Percentiles rank a stretch among this genome's conserved stretches.
Conservation (phyloP, 306 rosid genomes). For the Ochetophila trinervis region DNA sequence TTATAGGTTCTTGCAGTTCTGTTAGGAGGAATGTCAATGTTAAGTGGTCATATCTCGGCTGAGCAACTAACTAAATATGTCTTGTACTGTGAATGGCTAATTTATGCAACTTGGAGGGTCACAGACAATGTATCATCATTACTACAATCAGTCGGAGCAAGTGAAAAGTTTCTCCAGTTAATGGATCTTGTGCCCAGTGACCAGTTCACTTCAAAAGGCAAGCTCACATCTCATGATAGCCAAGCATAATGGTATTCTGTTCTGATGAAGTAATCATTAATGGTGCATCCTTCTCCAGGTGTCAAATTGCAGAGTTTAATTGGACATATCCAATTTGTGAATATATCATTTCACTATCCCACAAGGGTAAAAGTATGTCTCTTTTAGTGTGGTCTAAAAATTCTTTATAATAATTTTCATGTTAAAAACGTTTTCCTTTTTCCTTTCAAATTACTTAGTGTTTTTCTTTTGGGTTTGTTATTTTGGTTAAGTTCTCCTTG, state of each 20-base stretch:
- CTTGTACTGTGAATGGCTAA: constrained; percentile 85
- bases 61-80: constrained; percentile 88
- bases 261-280: not conserved
- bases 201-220: constrained; percentile 62
- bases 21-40: constrained; percentile 56
- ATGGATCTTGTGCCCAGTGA: constrained; percentile 60
- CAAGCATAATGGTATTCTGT: not conserved
- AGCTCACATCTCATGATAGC: constrained; percentile 8
- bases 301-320: constrained; percentile 48
- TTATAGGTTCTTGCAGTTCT: constrained; percentile 63
- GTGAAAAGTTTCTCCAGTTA: constrained; percentile 55
- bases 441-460: constrained; percentile 4
- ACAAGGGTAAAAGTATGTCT: constrained; percentile 43
- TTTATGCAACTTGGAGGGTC: constrained; percentile 84
- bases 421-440: too few species aligned
- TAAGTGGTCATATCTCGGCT: constrained; percentile 42
- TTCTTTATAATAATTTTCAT: too few species aligned
- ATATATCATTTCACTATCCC: constrained; percentile 69
- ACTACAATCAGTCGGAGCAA: constrained; percentile 79
- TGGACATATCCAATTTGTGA: constrained; percentile 62
- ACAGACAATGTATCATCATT: constrained; percentile 65
- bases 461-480: constrained; percentile 2
- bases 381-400: not conserved
- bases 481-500: not conserved
- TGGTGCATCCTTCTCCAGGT: constrained; percentile 45